phyloP scores from a whole-genome alignment of 352 stramenopile species.

The Phytophthora lateralis region DNA sequence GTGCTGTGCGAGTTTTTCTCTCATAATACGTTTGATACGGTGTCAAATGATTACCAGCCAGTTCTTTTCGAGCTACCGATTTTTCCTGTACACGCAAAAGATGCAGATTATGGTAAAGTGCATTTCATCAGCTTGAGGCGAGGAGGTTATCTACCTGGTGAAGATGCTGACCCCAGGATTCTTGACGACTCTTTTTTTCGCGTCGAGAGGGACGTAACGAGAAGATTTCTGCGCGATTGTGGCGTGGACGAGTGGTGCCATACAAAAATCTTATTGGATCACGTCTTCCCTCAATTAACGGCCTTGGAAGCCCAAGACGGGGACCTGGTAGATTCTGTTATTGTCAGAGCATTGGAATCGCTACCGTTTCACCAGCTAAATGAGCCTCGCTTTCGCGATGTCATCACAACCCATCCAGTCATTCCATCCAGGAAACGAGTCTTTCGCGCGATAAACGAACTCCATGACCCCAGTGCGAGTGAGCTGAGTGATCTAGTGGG shows the following conservation, averaged over 20 bases:
- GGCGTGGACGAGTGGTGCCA: conserved; percentile 62
- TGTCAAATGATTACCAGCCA: conserved; percentile 43
- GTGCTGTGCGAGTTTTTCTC: conserved; percentile 53
- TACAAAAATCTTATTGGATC: conserved; percentile 59
- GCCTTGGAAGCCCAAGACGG: conserved; percentile 37
- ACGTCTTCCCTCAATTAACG: conserved; percentile 62
- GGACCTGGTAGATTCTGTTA: conserved; percentile 53
- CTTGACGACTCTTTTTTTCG: conserved; percentile 61
- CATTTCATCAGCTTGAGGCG: conserved; percentile 39
- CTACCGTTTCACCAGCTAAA: conserved; percentile 61
- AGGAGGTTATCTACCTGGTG: conserved; percentile 46
- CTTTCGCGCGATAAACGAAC: conserved; percentile 54
- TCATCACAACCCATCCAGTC: conserved; percentile 42
- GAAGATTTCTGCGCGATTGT: conserved; percentile 54
- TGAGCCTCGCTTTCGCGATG: conserved; percentile 53
- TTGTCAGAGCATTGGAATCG: conserved; percentile 50
- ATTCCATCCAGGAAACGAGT: conserved; percentile 63
- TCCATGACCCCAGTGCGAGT: conserved; percentile 74
- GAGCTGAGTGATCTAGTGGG: conserved; percentile 72
- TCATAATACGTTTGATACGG: conserved; percentile 34
- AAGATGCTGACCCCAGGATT: conserved; percentile 47
- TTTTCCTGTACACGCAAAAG: conserved; percentile 43
- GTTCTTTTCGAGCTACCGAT: conserved; percentile 57
- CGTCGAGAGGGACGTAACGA: conserved; percentile 34
- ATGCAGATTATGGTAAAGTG: not conserved